Percentiles rank a stretch among this genome's conserved stretches.
phyloP scores from a whole-genome alignment of 257 asterid species.

The Cinchona pubescens region DNA sequence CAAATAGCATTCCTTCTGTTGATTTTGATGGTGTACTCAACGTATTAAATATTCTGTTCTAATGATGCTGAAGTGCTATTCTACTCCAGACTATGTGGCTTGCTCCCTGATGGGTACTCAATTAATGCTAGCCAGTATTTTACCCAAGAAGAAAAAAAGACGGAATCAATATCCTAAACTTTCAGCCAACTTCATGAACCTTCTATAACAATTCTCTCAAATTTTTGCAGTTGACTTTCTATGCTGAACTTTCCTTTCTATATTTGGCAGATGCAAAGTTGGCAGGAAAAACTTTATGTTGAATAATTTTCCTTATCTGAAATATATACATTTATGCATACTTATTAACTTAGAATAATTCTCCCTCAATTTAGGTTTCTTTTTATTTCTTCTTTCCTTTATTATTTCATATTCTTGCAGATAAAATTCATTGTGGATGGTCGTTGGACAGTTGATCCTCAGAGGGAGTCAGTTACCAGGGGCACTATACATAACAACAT shows the following conservation, averaged over 20 bases:
- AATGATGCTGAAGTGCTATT: neutral
- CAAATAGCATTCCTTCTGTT: too few species aligned
- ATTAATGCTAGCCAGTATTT: neutral
- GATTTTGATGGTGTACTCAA: neutral
- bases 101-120: neutral
- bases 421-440: slow-evolving; percentile 82
- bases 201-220: neutral
- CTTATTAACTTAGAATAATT: neutral
- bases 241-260: neutral
- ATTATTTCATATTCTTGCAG: slow-evolving; percentile 32
- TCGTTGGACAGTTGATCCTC: slow-evolving; percentile 70
- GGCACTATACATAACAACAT: slow-evolving; percentile 66
- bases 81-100: neutral
- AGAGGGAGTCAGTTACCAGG: slow-evolving; percentile 49
- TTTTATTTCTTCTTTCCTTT: neutral
- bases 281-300: too few species aligned
- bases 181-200: neutral
- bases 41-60: neutral
- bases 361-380: neutral
- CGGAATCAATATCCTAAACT: neutral
- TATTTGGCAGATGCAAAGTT: too few species aligned
- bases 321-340: neutral
- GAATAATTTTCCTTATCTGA: neutral
- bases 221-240: neutral
- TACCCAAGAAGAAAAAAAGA: neutral